Conservation (phyloP, 192 early-diverging fungal species). For the Globomyces pollinis-pini region DNA sequence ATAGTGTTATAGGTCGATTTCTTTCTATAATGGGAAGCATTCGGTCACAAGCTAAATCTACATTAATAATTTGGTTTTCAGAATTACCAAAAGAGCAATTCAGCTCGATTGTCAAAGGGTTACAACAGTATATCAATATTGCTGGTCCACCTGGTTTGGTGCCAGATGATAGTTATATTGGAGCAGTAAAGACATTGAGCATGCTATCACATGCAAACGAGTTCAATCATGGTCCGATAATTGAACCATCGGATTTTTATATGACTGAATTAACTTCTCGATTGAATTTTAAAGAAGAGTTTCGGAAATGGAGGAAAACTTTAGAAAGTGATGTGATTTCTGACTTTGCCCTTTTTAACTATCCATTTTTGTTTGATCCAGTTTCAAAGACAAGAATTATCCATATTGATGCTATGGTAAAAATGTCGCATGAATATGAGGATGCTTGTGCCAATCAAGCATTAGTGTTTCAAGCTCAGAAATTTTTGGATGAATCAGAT, state of each 20-base stretch:
- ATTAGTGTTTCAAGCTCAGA: conserved; percentile 65
- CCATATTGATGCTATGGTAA: conserved; percentile 66
- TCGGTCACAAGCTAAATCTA: conserved; percentile 17
- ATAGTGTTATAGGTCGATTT: conserved; percentile 35
- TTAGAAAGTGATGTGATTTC: conserved; percentile 26
- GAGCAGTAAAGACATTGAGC: conserved; percentile 37
- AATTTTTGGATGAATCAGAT: conserved; percentile 37
- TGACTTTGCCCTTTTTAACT: conserved; percentile 63
- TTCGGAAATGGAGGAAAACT: conserved; percentile 58
- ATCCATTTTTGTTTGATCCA: conserved; percentile 63
- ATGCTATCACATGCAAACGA: conserved; percentile 53
- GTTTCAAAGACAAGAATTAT: conserved; percentile 62
- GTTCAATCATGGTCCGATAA: conserved; percentile 19
- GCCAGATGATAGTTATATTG: conserved; percentile 41
- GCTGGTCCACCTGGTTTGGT: conserved; percentile 18
- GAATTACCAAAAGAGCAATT: conserved; percentile 35
- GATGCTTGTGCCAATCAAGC: conserved; percentile 78
- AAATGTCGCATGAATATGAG: conserved; percentile 72
- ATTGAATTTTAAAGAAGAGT: conserved; percentile 74
- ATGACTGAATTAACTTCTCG: conserved; percentile 25
- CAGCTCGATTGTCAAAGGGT: conserved; percentile 29
- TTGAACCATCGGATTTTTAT: conserved; percentile 41
- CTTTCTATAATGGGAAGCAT: conserved; percentile 33
- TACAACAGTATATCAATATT: conserved; percentile 32
- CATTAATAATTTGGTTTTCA: conserved; percentile 45